These are phyloP conservation scores for Apiospora kogelbergensis DNA, from an alignment of 2,329 filamentous ascomycete species.

Conservation along the genomic window DNA sequence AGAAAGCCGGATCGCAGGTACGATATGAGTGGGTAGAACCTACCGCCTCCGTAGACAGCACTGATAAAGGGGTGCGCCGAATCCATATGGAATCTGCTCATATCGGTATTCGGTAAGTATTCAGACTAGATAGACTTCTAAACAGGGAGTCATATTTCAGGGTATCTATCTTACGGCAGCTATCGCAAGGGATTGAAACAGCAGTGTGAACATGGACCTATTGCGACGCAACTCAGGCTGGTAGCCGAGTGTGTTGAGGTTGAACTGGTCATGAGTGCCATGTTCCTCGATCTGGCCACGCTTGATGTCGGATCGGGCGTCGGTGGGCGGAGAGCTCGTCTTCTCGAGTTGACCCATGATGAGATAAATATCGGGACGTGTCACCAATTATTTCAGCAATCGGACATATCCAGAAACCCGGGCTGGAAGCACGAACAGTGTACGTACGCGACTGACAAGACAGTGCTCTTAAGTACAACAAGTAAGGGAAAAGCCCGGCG, in stretches of 20 bases:
- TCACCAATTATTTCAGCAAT: too few species aligned
- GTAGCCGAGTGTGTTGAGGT: slow-evolving; percentile 50
- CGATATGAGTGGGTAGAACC: slow-evolving; percentile 12
- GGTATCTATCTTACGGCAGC: slow-evolving; percentile 51
- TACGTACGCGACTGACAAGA: background rate
- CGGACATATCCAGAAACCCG: background rate
- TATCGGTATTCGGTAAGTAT: background rate
- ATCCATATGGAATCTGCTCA: slow-evolving; percentile 51
- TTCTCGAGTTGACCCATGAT: background rate
- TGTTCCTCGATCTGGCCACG: background rate
- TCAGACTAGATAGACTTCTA: too few species aligned
- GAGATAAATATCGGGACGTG: background rate
- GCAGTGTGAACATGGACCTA: slow-evolving; percentile 57
- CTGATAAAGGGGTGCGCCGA: slow-evolving; percentile 36
- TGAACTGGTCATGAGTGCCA: slow-evolving; percentile 9
- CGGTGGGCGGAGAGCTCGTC: background rate
- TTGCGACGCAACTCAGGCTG: slow-evolving; percentile 57
- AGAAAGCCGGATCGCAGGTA: background rate
- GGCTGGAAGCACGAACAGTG: too few species aligned
- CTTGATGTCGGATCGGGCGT: background rate
- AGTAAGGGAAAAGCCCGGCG: background rate
- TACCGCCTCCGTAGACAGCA: slow-evolving; percentile 38
- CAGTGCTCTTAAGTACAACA: background rate
- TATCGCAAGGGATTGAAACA: slow-evolving; percentile 62
- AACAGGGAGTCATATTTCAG: too few species aligned